phyloP scores from a whole-genome alignment of 2,329 filamentous ascomycete genomes.

The Cadophora sp. region DNA sequence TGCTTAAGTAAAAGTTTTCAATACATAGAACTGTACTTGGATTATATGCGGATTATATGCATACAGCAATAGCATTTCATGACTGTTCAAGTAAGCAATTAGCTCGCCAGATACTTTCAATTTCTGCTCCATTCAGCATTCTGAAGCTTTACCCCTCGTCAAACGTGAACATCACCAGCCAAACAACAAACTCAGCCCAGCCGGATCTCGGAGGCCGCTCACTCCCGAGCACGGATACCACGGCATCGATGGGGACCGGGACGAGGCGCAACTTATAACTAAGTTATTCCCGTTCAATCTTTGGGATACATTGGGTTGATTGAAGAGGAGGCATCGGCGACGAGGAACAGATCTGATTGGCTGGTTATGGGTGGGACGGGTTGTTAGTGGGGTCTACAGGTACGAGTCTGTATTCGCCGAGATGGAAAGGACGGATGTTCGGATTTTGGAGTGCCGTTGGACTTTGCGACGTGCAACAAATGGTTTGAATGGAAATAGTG shows the following conservation, averaged over 20 bases:
- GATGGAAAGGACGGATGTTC: constrained; percentile 11
- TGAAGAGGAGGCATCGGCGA: background rate
- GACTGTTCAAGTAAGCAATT: too few species aligned
- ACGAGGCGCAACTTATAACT: background rate
- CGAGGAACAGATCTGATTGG: background rate
- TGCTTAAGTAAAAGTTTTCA: too few species aligned
- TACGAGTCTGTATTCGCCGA: background rate
- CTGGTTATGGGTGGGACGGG: background rate
- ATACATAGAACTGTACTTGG: too few species aligned
- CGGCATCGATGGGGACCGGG: background rate
- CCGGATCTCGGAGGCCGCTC: constrained; percentile 2
- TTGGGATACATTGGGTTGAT: background rate
- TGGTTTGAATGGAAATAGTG: background rate
- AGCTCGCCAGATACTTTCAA: too few species aligned
- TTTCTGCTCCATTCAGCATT: too few species aligned
- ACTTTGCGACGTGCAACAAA: constrained; percentile 10
- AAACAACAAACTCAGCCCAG: background rate
- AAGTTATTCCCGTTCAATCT: background rate
- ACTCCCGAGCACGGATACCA: constrained; percentile 2
- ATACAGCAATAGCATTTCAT: too few species aligned
- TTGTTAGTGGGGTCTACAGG: background rate
- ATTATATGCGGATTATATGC: too few species aligned
- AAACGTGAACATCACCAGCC: background rate
- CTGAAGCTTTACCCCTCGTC: background rate
- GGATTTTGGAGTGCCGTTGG: constrained; percentile 9